A percentile compares a stretch with the other conserved stretches of the same genome.
These are phyloP conservation scores for Penicillium diatomitis DNA, from an alignment of 495 filamentous ascomycete genomes.

Conservation along the genomic window DNA sequence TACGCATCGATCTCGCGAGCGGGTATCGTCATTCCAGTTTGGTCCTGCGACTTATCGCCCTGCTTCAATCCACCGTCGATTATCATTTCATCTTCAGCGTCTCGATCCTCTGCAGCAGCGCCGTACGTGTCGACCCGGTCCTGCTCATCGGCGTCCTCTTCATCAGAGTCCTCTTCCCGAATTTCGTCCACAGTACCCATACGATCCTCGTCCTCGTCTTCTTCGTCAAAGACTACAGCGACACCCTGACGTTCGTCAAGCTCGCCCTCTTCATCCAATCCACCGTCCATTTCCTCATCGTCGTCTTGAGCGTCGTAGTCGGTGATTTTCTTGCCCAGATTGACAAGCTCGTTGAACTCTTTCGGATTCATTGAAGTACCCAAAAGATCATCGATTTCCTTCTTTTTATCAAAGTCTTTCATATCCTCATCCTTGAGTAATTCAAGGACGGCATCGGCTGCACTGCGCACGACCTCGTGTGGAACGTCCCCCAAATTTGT, in stretches of 20 bases:
- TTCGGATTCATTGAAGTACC: slow-evolving; percentile 75
- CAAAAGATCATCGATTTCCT: slow-evolving; percentile 88
- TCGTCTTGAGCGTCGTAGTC: slow-evolving; percentile 98
- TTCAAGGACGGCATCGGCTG: slow-evolving; percentile 89
- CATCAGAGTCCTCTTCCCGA: slow-evolving; percentile 72
- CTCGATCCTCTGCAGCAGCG: slow-evolving; percentile 37
- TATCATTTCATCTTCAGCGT: slow-evolving; percentile 63
- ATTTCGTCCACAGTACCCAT: slow-evolving; percentile 67
- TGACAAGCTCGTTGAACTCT: slow-evolving; percentile 94
- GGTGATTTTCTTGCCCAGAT: slow-evolving; percentile 97
- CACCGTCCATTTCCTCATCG: slow-evolving; percentile 75
- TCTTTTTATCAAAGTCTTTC: slow-evolving; percentile 98
- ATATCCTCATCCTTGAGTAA: slow-evolving; percentile 88
- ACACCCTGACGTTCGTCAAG: slow-evolving; percentile 93
- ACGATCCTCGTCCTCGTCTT: slow-evolving; percentile 83
- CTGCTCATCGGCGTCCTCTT: slow-evolving; percentile 51
- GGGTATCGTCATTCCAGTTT: slow-evolving; percentile 47
- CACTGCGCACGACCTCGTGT: slow-evolving; percentile 83
- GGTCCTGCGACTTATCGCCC: slow-evolving; percentile 40
- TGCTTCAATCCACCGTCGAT: slow-evolving; percentile 53
- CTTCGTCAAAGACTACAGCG: slow-evolving; percentile 92
- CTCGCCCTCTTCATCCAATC: slow-evolving; percentile 56
- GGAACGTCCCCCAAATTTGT: slow-evolving; percentile 87
- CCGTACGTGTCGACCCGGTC: slow-evolving; percentile 41
- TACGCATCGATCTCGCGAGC: slow-evolving; percentile 92